Base-by-base conservation (phyloP, 2,329 filamentous ascomycete genomes). In the Pezicula rhizophila region DNA sequence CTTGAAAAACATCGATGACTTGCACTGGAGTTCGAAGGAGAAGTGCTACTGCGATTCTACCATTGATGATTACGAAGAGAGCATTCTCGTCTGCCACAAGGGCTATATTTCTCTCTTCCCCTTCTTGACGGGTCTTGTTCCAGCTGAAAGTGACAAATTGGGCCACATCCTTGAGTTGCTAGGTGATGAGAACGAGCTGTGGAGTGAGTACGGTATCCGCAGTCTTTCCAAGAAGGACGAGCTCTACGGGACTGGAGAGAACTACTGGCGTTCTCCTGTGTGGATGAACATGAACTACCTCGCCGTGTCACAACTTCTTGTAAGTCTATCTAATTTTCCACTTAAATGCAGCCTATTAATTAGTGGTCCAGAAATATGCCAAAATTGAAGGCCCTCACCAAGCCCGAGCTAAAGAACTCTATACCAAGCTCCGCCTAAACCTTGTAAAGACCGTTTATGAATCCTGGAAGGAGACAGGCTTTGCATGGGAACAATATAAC, bases 401-500 rank as follows among this genome's bases (percentile, higher is more conserved):
- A 59, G 68, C 73, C 37, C 79, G 80, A 56, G 89, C 91, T 8
- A 72, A 71, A n/a, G 76, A 81, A 48, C 74, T 96, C 51, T 97
- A 96, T 71, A 81, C 73, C 14, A 73, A 78, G 28, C 78, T 97
- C 42, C 82, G 93, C 47, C 80, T 78, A 66, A 97, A 96, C 64
- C 71, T 99, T 11, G 87, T 97, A 41, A 79, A 90, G 45, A 97
- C 91, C 2, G 87, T 97, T 12, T 96, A 86, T 72, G 79, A 84
- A 50, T 84, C 84, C 65, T 99, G 92, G 92, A 75, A 84, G 64
- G 81, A 88, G 63, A 97, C 93, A 0, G 92, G 92, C 15, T 97
- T 97, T 65, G 93, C 92, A 0, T 99, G 92, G 92, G 93, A 99
- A 70, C 93, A 99, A 71, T 99, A 97, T 68, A 89, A 95, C 66